These are phyloP conservation scores for Crithidia bombi DNA, from an alignment of 208 protist genomes.

Conservation along the genomic window DNA sequence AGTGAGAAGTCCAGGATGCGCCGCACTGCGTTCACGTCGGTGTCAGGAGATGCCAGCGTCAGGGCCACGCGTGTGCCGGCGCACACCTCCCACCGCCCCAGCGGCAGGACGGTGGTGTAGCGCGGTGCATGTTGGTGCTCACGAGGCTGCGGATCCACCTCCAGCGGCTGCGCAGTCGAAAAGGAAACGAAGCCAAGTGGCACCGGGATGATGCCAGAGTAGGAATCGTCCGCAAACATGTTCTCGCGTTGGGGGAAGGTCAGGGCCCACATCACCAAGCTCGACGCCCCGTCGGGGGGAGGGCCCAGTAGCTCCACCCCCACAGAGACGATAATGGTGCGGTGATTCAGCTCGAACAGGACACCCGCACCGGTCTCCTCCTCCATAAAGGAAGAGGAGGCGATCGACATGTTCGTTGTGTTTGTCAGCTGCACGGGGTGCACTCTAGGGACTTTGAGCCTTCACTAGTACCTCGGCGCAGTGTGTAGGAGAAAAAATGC, in stretches of 20 bases:
- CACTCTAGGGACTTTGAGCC: too few relatives aligned
- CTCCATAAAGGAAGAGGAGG: slow-evolving; percentile 23
- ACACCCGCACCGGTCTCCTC: slow-evolving; percentile 21
- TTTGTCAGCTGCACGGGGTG: too few relatives aligned
- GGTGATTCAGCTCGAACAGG: slow-evolving; percentile 22
- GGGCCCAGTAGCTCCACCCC: slow-evolving; percentile 14
- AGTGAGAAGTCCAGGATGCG: slow-evolving; percentile 4
- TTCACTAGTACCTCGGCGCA: too few relatives aligned
- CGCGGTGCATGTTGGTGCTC: not conserved
- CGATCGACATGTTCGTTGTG: slow-evolving; percentile 11
- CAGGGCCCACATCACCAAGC: slow-evolving; percentile 33
- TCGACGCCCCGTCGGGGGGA: not conserved
- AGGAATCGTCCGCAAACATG: slow-evolving; percentile 34
- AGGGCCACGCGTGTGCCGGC: slow-evolving; percentile 31
- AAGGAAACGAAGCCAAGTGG: slow-evolving; percentile 19
- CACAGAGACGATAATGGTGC: slow-evolving; percentile 20
- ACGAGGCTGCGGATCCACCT: not conserved
- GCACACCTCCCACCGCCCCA: slow-evolving; percentile 38
- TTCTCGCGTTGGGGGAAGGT: slow-evolving; percentile 16
- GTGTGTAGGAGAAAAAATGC: too few relatives aligned
- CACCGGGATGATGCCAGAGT: slow-evolving; percentile 24
- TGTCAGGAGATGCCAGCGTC: slow-evolving; percentile 11
- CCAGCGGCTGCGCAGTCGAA: not conserved
- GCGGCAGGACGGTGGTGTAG: slow-evolving; percentile 3
- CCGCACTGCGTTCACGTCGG: not conserved